Base-by-base conservation (phyloP, 2,329 filamentous ascomycete genomes). In the Fusarium setosum region DNA sequence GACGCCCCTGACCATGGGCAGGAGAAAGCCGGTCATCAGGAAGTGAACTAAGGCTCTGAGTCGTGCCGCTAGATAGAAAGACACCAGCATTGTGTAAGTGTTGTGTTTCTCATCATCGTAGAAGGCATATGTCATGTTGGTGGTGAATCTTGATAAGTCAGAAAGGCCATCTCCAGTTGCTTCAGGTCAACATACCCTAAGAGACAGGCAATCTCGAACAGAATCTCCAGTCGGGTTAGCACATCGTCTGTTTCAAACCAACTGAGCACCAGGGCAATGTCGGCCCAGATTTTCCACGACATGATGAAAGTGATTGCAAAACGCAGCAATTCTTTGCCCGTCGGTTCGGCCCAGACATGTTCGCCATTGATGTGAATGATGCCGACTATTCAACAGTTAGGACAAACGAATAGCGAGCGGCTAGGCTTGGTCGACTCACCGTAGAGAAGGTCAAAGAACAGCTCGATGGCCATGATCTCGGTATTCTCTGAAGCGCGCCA, bases 161-260 rank as follows among this genome's bases (percentile, higher is more conserved):
- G 42, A 62, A 6, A 4, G 15, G 17, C 17, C 18, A 10, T 11
- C 26, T 31, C 17, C 6, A 4, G 18, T 37, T 15, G 15, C 4
- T 8, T 23, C 29, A n/a, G 15, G 29, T n/a, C 9, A 12, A 55
- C 54, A 8, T 67, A 81, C 78, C 86, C 88, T 23, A 90, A 78
- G 6, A 90, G 78, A 74, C 86, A 90, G 3, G 85, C 82, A 58
- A 90, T 83, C 42, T 87, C 80, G 70, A 90, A 88, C 1, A 90
- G 75, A 15, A 90, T 82, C n/a, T 82, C 83, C 24, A 88, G 61
- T 18, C 88, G 78, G 60, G 88, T 85, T 12, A 87, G 70, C 32
- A 90, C 82, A 65, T 90, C 88, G 63, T 89, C 85, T 21, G 82
- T 84, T 65, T 90, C 85, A 68, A 90, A 89, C 87, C 87, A 88